These are phyloP conservation scores for Coccomyxa sp. DNA, from an alignment of 139 green algal genomes.

Conservation along the genomic window DNA sequence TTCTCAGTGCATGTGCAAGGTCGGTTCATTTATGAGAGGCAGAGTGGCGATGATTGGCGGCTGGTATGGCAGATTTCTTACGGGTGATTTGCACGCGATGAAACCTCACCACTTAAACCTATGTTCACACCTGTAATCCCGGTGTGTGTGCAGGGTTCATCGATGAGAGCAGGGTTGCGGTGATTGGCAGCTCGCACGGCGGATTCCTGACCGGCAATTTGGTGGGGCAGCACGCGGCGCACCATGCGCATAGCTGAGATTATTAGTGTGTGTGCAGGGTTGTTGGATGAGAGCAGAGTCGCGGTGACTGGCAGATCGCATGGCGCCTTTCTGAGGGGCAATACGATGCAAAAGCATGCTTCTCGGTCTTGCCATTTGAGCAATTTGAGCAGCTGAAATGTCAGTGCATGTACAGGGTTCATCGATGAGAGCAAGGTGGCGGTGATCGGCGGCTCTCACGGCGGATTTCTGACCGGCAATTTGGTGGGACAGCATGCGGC, in stretches of 20 bases:
- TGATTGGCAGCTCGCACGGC: conserved; percentile 85
- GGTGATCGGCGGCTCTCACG: conserved; percentile 83
- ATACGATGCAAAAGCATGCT: conserved; percentile 85
- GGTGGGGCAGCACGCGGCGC: conserved; percentile 72
- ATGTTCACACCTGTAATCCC: too few relatives aligned
- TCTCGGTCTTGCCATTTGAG: too few relatives aligned
- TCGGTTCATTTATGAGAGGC: conserved; percentile 35
- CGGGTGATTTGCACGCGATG: conserved; percentile 71
- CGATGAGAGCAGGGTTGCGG: conserved; percentile 51
- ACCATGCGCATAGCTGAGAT: conserved; percentile 36
- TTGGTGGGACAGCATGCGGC: conserved; percentile 80
- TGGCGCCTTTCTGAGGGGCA: conserved; percentile 83
- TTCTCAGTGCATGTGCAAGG: conserved; percentile 27
- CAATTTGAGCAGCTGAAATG: too few relatives aligned
- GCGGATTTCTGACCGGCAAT: conserved; percentile 86
- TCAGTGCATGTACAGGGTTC: conserved; percentile 48
- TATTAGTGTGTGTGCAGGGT: too few relatives aligned
- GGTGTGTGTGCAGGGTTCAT: conserved; percentile 36
- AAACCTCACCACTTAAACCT: conserved; percentile 27
- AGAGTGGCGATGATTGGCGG: conserved; percentile 77
- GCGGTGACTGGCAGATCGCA: conserved; percentile 82
- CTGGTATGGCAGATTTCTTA: conserved; percentile 89
- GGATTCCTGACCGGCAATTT: conserved; percentile 88
- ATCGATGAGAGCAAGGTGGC: conserved; percentile 52
- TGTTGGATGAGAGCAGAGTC: conserved; percentile 49